These are phyloP conservation scores for Achlya hypogyna DNA, from an alignment of 352 stramenopile species.

Conservation along the genomic window DNA sequence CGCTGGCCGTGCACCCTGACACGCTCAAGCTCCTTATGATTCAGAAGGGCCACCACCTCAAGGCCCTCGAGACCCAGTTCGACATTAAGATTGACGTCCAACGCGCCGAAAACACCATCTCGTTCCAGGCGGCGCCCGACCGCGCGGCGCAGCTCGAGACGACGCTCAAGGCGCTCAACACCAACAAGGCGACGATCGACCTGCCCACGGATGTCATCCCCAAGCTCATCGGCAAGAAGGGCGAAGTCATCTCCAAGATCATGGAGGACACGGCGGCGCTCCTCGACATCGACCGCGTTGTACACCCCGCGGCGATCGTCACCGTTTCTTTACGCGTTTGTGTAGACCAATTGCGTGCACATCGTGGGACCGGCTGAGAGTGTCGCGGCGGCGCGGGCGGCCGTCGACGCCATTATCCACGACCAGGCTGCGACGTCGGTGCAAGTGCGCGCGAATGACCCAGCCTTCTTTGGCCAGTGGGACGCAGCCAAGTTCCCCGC, in stretches of 20 bases:
- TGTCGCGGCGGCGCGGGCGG: slow-evolving; percentile 42
- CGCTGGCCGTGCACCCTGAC: slow-evolving; percentile 65
- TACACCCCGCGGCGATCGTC: background rate
- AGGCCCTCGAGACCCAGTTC: slow-evolving; percentile 47
- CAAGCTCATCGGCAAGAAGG: slow-evolving; percentile 79
- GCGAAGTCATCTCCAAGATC: slow-evolving; percentile 73
- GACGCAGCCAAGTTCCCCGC: slow-evolving; percentile 55
- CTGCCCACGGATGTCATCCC: slow-evolving; percentile 65
- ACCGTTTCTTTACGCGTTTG: background rate
- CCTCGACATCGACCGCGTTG: slow-evolving; percentile 70
- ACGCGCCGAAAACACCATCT: slow-evolving; percentile 54
- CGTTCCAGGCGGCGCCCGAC: slow-evolving; percentile 37
- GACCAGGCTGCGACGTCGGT: slow-evolving; percentile 54
- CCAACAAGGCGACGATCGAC: slow-evolving; percentile 44
- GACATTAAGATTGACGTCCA: slow-evolving; percentile 64
- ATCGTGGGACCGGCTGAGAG: slow-evolving; percentile 52
- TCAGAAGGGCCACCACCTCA: slow-evolving; percentile 62
- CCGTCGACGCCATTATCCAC: slow-evolving; percentile 50
- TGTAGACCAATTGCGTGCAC: slow-evolving; percentile 37
- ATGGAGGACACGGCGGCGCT: slow-evolving; percentile 70
- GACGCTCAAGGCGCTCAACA: slow-evolving; percentile 43
- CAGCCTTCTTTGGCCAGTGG: slow-evolving; percentile 38
- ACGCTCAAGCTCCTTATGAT: slow-evolving; percentile 69
- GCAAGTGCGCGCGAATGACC: slow-evolving; percentile 38
- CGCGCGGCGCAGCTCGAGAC: slow-evolving; percentile 44